Conservation (phyloP, 2,329 filamentous ascomycete species). For the Pseudogymnoascus sp. region DNA sequence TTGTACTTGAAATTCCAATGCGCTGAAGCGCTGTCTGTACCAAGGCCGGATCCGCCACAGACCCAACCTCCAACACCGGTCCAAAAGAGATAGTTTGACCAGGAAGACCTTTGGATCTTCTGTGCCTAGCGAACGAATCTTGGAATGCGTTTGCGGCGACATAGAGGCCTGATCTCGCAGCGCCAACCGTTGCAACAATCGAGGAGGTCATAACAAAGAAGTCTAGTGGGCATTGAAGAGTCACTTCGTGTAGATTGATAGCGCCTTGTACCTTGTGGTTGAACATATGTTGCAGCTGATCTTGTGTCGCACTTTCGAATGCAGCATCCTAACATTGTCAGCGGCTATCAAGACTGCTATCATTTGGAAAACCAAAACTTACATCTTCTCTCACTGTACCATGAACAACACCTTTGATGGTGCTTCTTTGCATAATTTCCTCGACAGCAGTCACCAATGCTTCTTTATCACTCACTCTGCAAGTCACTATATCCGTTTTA, state of each 20-base stretch:
- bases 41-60: constrained; percentile 13
- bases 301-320: no score
- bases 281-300: background rate
- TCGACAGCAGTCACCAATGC: no score
- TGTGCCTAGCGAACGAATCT: constrained; percentile 11
- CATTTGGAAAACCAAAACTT: no score
- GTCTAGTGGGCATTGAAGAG: constrained; percentile 8
- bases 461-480: no score
- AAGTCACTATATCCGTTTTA: no score
- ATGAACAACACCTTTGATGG: no score
- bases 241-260: constrained; percentile 12
- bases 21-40: constrained; percentile 7
- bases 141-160: constrained; percentile 12
- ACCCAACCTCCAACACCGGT: background rate
- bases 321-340: no score
- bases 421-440: no score
- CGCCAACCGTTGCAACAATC: background rate
- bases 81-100: constrained; percentile 22
- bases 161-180: constrained; percentile 12
- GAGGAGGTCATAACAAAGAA: constrained; percentile 13
- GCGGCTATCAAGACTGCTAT: no score
- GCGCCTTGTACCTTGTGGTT: constrained; percentile 17
- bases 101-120: background rate
- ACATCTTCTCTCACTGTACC: no score
- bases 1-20: constrained; percentile 10